Evolutionary conservation across 352 stramenopile genomes (phyloP).

Genomic region (Thraustotheca clavata): DNA sequence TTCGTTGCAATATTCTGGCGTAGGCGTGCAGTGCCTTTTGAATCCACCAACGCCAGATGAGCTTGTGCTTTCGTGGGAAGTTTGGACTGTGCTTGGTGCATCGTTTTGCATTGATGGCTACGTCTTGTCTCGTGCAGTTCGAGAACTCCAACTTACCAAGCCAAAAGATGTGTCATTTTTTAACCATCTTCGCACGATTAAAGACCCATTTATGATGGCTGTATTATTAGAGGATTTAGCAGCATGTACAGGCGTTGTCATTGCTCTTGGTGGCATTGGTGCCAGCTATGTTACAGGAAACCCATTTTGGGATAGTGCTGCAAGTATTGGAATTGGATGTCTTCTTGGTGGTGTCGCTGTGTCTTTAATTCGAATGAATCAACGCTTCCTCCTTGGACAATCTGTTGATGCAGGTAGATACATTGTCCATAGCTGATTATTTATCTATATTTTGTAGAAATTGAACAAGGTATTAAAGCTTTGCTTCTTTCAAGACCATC

Average conservation of each 20-base stretch:
- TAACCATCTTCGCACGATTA: constrained; percentile 58
- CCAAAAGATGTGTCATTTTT: constrained; percentile 60
- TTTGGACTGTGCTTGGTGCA: constrained; percentile 93
- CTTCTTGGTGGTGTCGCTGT: constrained; percentile 92
- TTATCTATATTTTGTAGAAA: constrained; percentile 59
- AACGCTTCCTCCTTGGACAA: constrained; percentile 94
- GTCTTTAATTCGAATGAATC: constrained; percentile 91
- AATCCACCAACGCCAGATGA: constrained; percentile 41
- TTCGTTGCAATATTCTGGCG: constrained; percentile 28
- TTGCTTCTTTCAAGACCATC: constrained; percentile 73
- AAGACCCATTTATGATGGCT: constrained; percentile 96
- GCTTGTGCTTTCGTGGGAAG: constrained; percentile 73
- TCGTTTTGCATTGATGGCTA: constrained; percentile 95
- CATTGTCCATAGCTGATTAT: neutral
- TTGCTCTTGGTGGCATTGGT: constrained; percentile 91
- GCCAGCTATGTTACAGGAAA: constrained; percentile 88
- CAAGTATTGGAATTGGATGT: constrained; percentile 91
- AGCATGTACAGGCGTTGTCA: constrained; percentile 94
- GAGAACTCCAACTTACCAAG: constrained; percentile 74
- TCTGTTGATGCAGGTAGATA: constrained; percentile 85
- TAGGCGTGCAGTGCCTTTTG: constrained; percentile 70
- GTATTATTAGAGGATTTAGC: constrained; percentile 96
- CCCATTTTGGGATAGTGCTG: constrained; percentile 93
- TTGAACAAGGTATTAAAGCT: constrained; percentile 74
- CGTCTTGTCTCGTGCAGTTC: constrained; percentile 89